These are phyloP conservation scores for Solanum aculeatissimum DNA, from an alignment of 305 asterid species.

Conservation along the genomic window DNA sequence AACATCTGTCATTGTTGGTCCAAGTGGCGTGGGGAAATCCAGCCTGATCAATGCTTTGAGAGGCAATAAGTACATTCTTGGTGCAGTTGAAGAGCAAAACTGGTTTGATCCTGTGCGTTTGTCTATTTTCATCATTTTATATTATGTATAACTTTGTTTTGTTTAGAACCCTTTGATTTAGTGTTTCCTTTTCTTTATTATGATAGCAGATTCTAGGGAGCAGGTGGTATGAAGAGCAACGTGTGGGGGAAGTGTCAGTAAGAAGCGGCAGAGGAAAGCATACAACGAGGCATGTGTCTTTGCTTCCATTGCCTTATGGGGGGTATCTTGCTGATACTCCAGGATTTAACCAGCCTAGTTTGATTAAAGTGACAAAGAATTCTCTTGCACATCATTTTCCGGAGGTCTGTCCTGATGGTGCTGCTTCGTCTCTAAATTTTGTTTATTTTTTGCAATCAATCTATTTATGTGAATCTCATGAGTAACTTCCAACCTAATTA, in stretches of 20 bases:
- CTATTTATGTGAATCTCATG: background rate
- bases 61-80: slow-evolving; percentile 28
- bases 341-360: slow-evolving; percentile 87
- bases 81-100: slow-evolving; percentile 33
- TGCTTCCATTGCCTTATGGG: slow-evolving; percentile 70
- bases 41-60: slow-evolving; percentile 84
- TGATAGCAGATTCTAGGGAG: slow-evolving; percentile 56
- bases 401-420: slow-evolving; percentile 43
- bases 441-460: background rate
- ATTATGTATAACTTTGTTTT: background rate
- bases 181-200: background rate
- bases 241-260: slow-evolving; percentile 88
- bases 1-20: slow-evolving; percentile 85
- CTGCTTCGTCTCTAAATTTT: background rate
- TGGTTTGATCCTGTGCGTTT: slow-evolving; percentile 55
- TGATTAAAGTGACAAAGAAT: slow-evolving; percentile 77
- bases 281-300: slow-evolving; percentile 73
- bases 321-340: slow-evolving; percentile 93
- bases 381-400: slow-evolving; percentile 76
- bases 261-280: slow-evolving; percentile 96
- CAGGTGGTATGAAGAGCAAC: slow-evolving; percentile 85
- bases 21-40: slow-evolving; percentile 97
- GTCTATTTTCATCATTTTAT: background rate
- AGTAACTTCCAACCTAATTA: background rate
- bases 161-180: background rate